Evolutionary conservation across 495 filamentous ascomycete genomes (phyloP).

Genomic region (Annulohypoxylon maeteangense): DNA sequence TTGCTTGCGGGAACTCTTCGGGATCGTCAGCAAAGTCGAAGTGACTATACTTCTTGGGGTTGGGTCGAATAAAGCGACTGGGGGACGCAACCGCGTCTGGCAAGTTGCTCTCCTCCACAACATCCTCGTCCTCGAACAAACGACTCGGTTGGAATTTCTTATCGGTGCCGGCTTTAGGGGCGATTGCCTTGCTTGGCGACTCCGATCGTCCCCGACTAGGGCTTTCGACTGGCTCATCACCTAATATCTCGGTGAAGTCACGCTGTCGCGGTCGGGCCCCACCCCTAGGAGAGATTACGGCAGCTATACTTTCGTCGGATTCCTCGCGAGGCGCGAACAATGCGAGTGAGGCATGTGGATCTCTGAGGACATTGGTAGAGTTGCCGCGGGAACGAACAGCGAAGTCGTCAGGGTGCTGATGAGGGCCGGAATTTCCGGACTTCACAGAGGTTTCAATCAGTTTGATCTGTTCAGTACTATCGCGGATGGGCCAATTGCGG

Average conservation of each 20-base stretch:
- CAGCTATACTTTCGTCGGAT: slow-evolving; percentile 55
- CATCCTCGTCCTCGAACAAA: slow-evolving; percentile 72
- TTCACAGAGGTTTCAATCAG: slow-evolving; percentile 70
- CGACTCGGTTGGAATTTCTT: slow-evolving; percentile 77
- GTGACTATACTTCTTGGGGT: slow-evolving; percentile 83
- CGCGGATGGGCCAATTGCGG: slow-evolving; percentile 92
- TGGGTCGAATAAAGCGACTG: slow-evolving; percentile 64
- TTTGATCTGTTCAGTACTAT: slow-evolving; percentile 83
- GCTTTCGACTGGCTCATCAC: slow-evolving; percentile 55
- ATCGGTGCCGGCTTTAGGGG: slow-evolving; percentile 71
- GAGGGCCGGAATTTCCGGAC: slow-evolving; percentile 37
- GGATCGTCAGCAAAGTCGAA: slow-evolving; percentile 77
- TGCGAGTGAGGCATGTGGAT: slow-evolving; percentile 81
- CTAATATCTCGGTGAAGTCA: slow-evolving; percentile 63
- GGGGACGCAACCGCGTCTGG: slow-evolving; percentile 50
- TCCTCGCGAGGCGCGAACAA: slow-evolving; percentile 74
- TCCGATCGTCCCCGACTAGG: slow-evolving; percentile 55
- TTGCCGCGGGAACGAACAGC: slow-evolving; percentile 55
- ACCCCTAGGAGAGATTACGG: slow-evolving; percentile 64
- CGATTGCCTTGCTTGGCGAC: slow-evolving; percentile 59
- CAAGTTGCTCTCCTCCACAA: slow-evolving; percentile 49
- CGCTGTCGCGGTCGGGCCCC: slow-evolving; percentile 58
- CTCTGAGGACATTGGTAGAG: slow-evolving; percentile 63
- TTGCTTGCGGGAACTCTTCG: slow-evolving; percentile 49
- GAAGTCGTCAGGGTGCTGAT: slow-evolving; percentile 36